Conservation (phyloP, 2,329 filamentous ascomycete genomes). For the Hymenoscyphus occultus region DNA sequence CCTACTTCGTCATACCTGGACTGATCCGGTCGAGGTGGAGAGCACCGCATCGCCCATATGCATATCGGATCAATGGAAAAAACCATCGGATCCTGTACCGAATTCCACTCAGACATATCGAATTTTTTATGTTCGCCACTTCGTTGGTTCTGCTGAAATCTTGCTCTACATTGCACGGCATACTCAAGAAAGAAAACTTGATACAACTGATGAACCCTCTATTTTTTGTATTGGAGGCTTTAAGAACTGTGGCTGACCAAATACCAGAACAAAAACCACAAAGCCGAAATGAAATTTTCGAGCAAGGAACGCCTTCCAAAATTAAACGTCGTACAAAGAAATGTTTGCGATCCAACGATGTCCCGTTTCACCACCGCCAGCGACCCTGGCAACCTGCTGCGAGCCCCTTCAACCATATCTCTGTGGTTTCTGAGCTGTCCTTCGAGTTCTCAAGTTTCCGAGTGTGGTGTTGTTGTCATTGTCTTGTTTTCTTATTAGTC, state of each 20-base stretch:
- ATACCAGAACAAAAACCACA: not conserved
- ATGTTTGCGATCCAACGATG: not conserved
- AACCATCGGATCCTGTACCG: not conserved
- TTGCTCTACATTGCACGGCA: not conserved
- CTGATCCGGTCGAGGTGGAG: not conserved
- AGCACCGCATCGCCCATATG: not conserved
- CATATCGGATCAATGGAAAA: not conserved
- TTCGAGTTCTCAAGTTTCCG: not conserved
- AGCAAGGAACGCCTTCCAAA: not conserved
- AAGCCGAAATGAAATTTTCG: not conserved
- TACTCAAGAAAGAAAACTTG: not conserved
- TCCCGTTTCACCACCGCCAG: not conserved
- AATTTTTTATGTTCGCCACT: not conserved
- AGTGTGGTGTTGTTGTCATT: not conserved
- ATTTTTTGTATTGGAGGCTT: not conserved
- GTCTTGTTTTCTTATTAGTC: conserved; percentile 12
- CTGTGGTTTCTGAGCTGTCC: not conserved
- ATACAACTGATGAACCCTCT: not conserved
- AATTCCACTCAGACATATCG: not conserved
- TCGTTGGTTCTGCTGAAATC: not conserved
- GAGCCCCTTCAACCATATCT: not conserved
- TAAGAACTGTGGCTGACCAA: not conserved
- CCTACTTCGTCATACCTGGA: not conserved
- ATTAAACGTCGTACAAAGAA: not conserved
- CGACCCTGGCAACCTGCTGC: not conserved